A percentile compares a stretch with the other conserved stretches of the same genome.
phyloP scores from a whole-genome alignment of 805 yeast genomes.

The Hanseniaspora nectarophila region DNA sequence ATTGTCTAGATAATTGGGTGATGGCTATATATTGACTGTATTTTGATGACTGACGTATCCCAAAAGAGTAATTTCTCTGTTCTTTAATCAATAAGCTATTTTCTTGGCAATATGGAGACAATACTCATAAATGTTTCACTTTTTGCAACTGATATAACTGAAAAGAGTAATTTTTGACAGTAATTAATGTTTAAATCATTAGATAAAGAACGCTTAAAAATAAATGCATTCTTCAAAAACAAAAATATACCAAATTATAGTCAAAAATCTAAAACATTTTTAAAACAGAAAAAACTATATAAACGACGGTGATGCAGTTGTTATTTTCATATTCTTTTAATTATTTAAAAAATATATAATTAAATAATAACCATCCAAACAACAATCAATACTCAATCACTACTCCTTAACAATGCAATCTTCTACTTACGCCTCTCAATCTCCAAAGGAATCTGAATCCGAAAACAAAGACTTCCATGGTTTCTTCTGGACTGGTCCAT shows the following conservation, averaged over 20 bases:
- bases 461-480: slow-evolving; percentile 15
- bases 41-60: slow-evolving; percentile 2
- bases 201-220: no score
- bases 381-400: background rate
- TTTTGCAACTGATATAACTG: background rate
- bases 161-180: background rate
- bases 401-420: slow-evolving; percentile 13
- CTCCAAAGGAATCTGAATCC: slow-evolving; percentile 13
- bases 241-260: no score
- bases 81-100: no score
- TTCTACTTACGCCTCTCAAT: slow-evolving; percentile 12
- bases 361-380: slow-evolving; percentile 11
- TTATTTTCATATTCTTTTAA: no score
- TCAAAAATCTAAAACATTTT: background rate
- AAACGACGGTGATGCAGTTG: no score
- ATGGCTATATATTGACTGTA: no score
- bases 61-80: no score
- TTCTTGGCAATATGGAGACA: no score
- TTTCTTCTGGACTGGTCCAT: slow-evolving; percentile 13
- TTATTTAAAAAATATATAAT: background rate
- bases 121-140: background rate
- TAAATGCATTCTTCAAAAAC: no score
- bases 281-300: background rate
- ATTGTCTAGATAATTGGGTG: no score
- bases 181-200: no score